Evolutionary conservation across 768 basidiomycete species (phyloP).

Genomic region (Phanerochaete carnosa): DNA sequence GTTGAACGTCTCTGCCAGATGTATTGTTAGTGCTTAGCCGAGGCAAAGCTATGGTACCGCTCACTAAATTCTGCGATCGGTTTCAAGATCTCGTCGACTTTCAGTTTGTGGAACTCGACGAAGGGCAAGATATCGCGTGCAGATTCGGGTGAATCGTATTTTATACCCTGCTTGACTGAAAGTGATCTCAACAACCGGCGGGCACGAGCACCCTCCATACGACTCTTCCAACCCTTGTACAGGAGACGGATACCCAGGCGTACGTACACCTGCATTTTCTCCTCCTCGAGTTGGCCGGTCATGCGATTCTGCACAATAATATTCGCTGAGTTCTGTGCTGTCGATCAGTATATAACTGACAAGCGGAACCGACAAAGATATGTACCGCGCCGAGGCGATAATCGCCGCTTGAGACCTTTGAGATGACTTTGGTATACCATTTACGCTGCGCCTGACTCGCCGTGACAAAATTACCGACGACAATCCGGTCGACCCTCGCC

Average conservation of each 20-base stretch:
- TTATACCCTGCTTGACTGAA: conserved; percentile 90
- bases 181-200: conserved; percentile 83
- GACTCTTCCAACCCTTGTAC: conserved; percentile 86
- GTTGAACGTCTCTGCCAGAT: conserved; percentile 79
- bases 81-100: conserved; percentile 78
- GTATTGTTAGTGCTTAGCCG: background rate
- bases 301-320: conserved; percentile 95
- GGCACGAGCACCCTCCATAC: conserved; percentile 86
- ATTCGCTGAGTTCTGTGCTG: conserved; percentile 84
- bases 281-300: conserved; percentile 92
- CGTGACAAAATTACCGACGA: conserved; percentile 94
- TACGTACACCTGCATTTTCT: conserved; percentile 97
- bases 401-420: conserved; percentile 81
- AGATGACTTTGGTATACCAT: conserved; percentile 90
- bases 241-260: conserved; percentile 87
- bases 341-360: background rate
- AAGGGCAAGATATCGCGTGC: conserved; percentile 82
- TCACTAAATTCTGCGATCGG: conserved; percentile 81
- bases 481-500: conserved; percentile 82
- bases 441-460: conserved; percentile 94
- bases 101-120: conserved; percentile 85
- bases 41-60: conserved; percentile 25
- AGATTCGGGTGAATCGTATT: conserved; percentile 87
- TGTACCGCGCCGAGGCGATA: conserved; percentile 88
- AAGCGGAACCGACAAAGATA: conserved; percentile 19